Conservation (phyloP, 495 filamentous ascomycete genomes). For the Glonium stellatum region DNA sequence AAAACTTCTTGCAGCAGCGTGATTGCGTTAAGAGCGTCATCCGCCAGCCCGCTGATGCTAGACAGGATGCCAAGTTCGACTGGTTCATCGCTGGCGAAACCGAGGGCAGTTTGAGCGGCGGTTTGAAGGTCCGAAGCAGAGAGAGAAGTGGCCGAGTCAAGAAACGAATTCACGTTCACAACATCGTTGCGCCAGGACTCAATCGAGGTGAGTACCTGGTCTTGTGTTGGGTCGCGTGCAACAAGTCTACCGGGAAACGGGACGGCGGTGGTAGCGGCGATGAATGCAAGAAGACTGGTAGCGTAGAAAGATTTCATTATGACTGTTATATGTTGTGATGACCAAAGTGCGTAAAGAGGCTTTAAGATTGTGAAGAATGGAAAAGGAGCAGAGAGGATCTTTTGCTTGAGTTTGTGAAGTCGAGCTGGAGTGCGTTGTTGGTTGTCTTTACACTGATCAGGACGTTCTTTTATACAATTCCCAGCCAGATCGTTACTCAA, state of each 20-base stretch:
- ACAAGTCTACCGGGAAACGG: not conserved
- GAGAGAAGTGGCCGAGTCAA: slow-evolving; percentile 3
- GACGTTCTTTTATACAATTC: too few species aligned
- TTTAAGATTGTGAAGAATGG: too few species aligned
- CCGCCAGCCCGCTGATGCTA: not conserved
- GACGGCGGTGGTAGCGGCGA: not conserved
- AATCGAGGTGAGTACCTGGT: slow-evolving; percentile 1
- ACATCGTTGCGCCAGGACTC: slow-evolving; percentile 9
- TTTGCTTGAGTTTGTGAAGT: too few species aligned
- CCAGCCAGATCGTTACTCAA: too few species aligned
- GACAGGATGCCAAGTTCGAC: slow-evolving; percentile 6
- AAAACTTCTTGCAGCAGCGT: slow-evolving; percentile 1
- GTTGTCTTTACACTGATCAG: too few species aligned
- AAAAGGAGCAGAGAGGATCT: too few species aligned
- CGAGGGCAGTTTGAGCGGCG: not conserved
- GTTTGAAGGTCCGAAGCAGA: not conserved
- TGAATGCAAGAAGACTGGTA: not conserved
- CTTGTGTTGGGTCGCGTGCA: not conserved
- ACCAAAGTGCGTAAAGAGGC: too few species aligned
- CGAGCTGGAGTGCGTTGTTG: too few species aligned
- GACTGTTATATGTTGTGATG: not conserved
- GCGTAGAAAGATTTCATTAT: not conserved
- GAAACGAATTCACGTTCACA: slow-evolving; percentile 7
- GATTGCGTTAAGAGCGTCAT: slow-evolving; percentile 2
- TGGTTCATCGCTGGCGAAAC: slow-evolving; percentile 7